A percentile compares a stretch with the other conserved stretches of the same genome.
Evolutionary conservation across 1,284 basidiomycete species (phyloP).

Genomic region (Trichosporon sp.): DNA sequence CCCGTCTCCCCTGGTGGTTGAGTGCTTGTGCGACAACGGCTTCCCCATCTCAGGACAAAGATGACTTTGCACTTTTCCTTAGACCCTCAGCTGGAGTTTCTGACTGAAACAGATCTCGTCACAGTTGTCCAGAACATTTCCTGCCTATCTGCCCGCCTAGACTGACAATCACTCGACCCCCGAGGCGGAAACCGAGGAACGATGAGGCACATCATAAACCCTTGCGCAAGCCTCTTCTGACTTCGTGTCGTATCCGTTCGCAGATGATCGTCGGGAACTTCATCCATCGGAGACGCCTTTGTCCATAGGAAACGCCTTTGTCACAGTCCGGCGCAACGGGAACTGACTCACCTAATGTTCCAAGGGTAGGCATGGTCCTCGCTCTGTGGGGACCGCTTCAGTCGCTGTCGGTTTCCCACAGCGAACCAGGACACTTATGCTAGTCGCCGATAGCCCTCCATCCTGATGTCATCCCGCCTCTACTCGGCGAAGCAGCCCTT

Average conservation of each 20-base stretch:
- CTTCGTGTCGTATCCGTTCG: neutral
- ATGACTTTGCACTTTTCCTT: neutral
- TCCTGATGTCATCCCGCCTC: no score
- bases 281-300: neutral
- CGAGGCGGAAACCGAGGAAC: neutral
- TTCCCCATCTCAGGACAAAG: neutral
- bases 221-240: neutral
- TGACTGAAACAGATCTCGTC: neutral
- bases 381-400: no score
- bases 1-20: neutral
- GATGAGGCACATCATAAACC: neutral
- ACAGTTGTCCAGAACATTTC: no score
- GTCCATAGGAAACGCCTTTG: no score
- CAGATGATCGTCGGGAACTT: neutral
- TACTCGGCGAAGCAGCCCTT: neutral
- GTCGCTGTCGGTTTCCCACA: no score
- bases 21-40: neutral
- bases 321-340: neutral
- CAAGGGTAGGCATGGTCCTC: neutral
- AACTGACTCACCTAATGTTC: constrained; percentile 8
- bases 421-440: no score
- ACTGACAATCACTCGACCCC: neutral
- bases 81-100: neutral
- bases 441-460: no score
- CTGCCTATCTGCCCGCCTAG: neutral